Percentiles rank a stretch among this genome's conserved stretches.
phyloP scores from a whole-genome alignment of 2,329 filamentous ascomycete genomes.

The Sphaerostilbella broomeana region DNA sequence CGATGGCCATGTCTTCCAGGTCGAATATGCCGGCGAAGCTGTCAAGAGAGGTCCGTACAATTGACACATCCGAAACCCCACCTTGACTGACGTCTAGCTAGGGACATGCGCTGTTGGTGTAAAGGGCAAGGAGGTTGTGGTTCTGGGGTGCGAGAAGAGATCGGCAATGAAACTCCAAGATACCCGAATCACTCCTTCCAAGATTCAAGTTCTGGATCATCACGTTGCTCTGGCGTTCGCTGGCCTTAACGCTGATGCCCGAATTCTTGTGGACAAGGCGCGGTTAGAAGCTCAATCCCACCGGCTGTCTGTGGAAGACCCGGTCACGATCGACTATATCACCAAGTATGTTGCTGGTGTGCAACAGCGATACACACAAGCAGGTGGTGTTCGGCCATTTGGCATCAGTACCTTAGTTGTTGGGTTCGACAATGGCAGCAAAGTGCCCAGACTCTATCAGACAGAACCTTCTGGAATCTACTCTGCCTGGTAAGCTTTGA shows the following conservation, averaged over 20 bases:
- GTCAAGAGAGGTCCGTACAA: slow-evolving; percentile 79
- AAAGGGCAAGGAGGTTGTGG: slow-evolving; percentile 89
- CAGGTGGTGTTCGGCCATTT: slow-evolving; percentile 96
- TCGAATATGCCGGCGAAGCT: slow-evolving; percentile 97
- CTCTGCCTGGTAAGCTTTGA: slow-evolving; percentile 75
- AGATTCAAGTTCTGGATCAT: slow-evolving; percentile 92
- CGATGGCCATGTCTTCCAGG: slow-evolving; percentile 98
- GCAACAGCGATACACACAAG: slow-evolving; percentile 98
- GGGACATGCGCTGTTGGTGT: slow-evolving; percentile 97
- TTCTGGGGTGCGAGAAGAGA: slow-evolving; percentile 95
- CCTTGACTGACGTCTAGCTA: slow-evolving; percentile 29
- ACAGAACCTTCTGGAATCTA: slow-evolving; percentile 99
- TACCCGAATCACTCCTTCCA: slow-evolving; percentile 96
- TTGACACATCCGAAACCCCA: slow-evolving; percentile 4
- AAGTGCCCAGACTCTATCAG: slow-evolving; percentile 86
- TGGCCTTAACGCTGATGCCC: slow-evolving; percentile 92
- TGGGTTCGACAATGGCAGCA: slow-evolving; percentile 93
- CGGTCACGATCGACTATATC: slow-evolving; percentile 97
- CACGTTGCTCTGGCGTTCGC: slow-evolving; percentile 97
- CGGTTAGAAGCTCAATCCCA: slow-evolving; percentile 96
- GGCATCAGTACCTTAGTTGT: slow-evolving; percentile 97
- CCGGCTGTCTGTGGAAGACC: slow-evolving; percentile 93
- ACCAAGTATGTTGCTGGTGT: slow-evolving; percentile 98
- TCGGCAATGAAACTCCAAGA: slow-evolving; percentile 99
- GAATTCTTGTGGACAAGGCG: slow-evolving; percentile 97